Conservation (phyloP, 768 basidiomycete genomes). For the Termitomyces bulborhizus region DNA sequence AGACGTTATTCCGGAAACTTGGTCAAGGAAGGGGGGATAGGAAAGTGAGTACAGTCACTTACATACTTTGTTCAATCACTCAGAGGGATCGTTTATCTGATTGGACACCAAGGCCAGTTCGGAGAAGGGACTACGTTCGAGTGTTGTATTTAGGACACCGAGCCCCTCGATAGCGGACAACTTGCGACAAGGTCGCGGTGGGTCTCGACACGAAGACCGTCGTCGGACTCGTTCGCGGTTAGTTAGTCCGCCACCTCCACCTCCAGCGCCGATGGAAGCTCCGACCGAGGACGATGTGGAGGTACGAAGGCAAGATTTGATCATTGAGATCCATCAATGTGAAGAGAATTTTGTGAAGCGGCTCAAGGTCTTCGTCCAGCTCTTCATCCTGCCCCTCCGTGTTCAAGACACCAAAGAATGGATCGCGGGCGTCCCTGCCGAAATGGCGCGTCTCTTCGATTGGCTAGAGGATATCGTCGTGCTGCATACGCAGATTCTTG, state of each 20-base stretch:
- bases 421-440: constrained; percentile 74
- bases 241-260: neutral
- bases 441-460: constrained; percentile 71
- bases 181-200: neutral
- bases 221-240: constrained; percentile 6
- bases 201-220: constrained; percentile 8
- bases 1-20: constrained; percentile 39
- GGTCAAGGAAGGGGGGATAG: constrained; percentile 16
- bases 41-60: constrained; percentile 4
- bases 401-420: constrained; percentile 63
- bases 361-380: constrained; percentile 56
- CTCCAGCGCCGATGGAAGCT: neutral
- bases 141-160: neutral
- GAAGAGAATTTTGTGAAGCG: constrained; percentile 67
- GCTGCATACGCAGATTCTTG: constrained; percentile 61
- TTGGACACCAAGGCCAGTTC: neutral
- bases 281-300: neutral
- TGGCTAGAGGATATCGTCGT: constrained; percentile 86
- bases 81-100: neutral
- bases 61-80: neutral
- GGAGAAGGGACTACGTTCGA: neutral
- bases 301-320: constrained; percentile 19
- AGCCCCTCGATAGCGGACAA: neutral
- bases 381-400: constrained; percentile 77
- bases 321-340: constrained; percentile 61